Base-by-base conservation (phyloP, 1,139 yeast species). In the Yamadazyma atmosphaerica region DNA sequence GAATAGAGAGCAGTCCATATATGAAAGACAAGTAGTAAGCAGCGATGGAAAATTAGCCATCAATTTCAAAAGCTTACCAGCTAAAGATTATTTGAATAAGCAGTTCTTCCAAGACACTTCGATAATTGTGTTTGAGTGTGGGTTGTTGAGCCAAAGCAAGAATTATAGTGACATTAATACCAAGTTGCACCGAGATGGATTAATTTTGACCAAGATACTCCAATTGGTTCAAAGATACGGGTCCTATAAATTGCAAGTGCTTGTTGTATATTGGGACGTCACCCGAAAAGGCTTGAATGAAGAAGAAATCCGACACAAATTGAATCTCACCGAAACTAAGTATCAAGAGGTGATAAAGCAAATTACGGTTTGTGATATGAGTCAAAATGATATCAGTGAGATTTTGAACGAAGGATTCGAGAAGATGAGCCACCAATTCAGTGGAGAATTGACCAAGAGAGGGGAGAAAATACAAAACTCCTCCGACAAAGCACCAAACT, bases 121-220 rank as follows among this genome's bases (percentile, higher is more conserved):
- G 1, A 66, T 74, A 37, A 40, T 77, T 3, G 41, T 77, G 9
- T 63, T 76, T 45, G 80, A 76, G 46, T 65, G 78, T 47, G 81
- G 81, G 2, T 49, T 67, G 11, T 47, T 60, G 1, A 51, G 51
- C 9, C 41, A 51, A 4, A 54, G 47, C 15, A 26, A 40, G 11
- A 45, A 44, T 18, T 51, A 44, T 37, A 32, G 32, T 7, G 42
- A 54, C 2, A 48, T 69, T 3, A 39, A 49, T 4, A 50, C 54
- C 2, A 74, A 70, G 37, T 53, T 77, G 22, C 43, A 46, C 7
- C 47, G 63, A 16, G 80, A 75, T 49, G 50, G 59, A 9, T 46
- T 46, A 6, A 68, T 73, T 11, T 52, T 77, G 33, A 46, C 46
- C 11, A 75, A 75, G 44, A 52, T 77, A 2, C 42, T 66, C 3